phyloP scores from a whole-genome alignment of 73 alveolate species.

The Tetrahymena borealis region DNA sequence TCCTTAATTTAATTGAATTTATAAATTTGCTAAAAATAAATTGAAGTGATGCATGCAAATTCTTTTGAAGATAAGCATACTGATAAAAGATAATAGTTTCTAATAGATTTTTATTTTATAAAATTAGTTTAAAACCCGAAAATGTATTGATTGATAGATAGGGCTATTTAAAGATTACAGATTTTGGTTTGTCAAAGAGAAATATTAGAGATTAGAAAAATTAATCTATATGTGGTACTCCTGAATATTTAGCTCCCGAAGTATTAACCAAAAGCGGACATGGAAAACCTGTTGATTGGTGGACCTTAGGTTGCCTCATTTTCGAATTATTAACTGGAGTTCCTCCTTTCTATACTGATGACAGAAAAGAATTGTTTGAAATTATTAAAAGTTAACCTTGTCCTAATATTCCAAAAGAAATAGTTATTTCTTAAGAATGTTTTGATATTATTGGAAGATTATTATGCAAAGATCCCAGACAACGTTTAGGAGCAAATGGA shows the following conservation, averaged over 20 bases:
- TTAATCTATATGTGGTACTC: slow-evolving; percentile 25
- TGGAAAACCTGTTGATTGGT: slow-evolving; percentile 15
- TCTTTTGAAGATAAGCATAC: too few species aligned
- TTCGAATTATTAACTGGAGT: slow-evolving; percentile 5
- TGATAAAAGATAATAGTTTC: too few species aligned
- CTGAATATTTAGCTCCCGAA: slow-evolving; percentile 50
- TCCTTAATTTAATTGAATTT: too few species aligned
- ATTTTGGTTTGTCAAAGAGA: slow-evolving; percentile 40
- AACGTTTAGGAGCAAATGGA: background rate
- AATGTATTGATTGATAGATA: slow-evolving; percentile 34
- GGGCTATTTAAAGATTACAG: slow-evolving; percentile 30
- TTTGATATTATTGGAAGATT: slow-evolving; percentile 21
- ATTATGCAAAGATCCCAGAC: slow-evolving; percentile 17
- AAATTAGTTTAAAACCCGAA: slow-evolving; percentile 30
- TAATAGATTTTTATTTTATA: too few species aligned
- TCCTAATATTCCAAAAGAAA: slow-evolving; percentile 6
- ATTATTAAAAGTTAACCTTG: background rate
- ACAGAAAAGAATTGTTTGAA: background rate
- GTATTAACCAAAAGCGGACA: slow-evolving; percentile 7
- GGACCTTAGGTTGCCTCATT: slow-evolving; percentile 8
- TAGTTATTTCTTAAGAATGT: slow-evolving; percentile 9
- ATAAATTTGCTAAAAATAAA: too few species aligned
- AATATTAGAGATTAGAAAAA: slow-evolving; percentile 17
- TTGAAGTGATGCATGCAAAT: too few species aligned
- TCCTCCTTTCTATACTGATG: slow-evolving; percentile 26